Evolutionary conservation across 257 asterid genomes (phyloP).

Genomic region (Fraxinus excelsior): DNA sequence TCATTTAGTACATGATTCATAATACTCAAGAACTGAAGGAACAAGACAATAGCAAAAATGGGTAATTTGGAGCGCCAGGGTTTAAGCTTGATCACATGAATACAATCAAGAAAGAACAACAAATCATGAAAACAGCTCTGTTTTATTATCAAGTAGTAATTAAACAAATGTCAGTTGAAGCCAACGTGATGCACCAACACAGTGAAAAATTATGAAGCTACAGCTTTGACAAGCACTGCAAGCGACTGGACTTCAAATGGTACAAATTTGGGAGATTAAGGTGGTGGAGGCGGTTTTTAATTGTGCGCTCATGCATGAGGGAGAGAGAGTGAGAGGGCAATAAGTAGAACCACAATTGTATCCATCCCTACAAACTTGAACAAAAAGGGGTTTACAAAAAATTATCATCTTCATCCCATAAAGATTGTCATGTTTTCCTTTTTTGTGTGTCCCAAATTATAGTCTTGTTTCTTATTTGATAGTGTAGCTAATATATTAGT

Average conservation of each 20-base stretch:
- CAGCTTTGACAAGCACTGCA: neutral
- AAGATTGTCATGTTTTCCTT: no score
- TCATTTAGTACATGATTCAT: conserved; percentile 5
- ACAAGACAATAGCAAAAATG: neutral
- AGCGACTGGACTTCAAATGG: neutral
- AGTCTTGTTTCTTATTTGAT: no score
- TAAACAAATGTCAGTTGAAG: neutral
- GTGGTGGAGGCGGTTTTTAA: neutral
- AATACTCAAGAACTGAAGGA: neutral
- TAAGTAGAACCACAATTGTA: neutral
- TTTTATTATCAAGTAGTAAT: neutral
- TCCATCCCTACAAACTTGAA: neutral
- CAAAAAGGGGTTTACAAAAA: neutral
- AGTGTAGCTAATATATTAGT: no score
- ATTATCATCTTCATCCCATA: neutral
- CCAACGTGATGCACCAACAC: neutral
- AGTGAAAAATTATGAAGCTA: neutral
- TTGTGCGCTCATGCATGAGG: neutral
- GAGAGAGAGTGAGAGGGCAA: neutral
- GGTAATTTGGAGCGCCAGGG: neutral
- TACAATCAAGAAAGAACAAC: neutral
- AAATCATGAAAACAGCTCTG: neutral
- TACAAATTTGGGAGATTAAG: neutral
- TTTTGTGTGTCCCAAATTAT: no score
- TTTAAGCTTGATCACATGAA: neutral